Evolutionary conservation across 768 basidiomycete species (phyloP), one percentile per base, ranked within the genome.

Genomic region (Basidioascus undulatus): DNA sequence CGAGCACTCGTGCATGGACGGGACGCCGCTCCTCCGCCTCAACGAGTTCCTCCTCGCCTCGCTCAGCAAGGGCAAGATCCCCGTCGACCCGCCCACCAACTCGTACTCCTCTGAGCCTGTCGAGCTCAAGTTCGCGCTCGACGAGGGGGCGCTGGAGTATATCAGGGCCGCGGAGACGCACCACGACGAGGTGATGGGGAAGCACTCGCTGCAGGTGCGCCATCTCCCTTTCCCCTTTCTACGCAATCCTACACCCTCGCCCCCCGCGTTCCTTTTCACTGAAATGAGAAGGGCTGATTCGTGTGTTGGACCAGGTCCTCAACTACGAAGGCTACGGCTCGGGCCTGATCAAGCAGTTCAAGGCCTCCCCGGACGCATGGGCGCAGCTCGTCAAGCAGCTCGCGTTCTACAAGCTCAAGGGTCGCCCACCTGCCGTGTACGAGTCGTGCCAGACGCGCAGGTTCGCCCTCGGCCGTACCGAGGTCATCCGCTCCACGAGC

Each of bases 341-440:
- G 61, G 64, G 69, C 49, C 58, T 68, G 49, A 80, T 86, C 62
- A 49, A 63, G 42, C 52, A 56, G 40, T 70, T 68, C 66, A 74
- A 74, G 52, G 64, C 70, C 35, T 84, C 80, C 1, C 92, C 89
- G 0, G 92, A 98, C 53, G 86, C 87, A 21, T 86, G 84, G 74
- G 80, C 68, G 15, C 92, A 98, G 61, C 67, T 96, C 40, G 74
- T 87, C 49, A 94, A 87, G 63, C 89, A 94, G 59, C 74, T 94
- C 35, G 89, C 87, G 18, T 94, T 81, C 64, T 72, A 77, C 57
- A 86, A 87, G 61, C 70, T 86, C 41, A 49, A 52, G 35, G 55
- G 53, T 23, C 32, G 53, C 25, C 53, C 55, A 8, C 57, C 53
- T 10, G 53, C 57, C 9, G 57, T 59, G 15, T 98, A 98, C 61